phyloP scores from a whole-genome alignment of 1,139 yeast genomes.

The Geotrichum candidum region DNA sequence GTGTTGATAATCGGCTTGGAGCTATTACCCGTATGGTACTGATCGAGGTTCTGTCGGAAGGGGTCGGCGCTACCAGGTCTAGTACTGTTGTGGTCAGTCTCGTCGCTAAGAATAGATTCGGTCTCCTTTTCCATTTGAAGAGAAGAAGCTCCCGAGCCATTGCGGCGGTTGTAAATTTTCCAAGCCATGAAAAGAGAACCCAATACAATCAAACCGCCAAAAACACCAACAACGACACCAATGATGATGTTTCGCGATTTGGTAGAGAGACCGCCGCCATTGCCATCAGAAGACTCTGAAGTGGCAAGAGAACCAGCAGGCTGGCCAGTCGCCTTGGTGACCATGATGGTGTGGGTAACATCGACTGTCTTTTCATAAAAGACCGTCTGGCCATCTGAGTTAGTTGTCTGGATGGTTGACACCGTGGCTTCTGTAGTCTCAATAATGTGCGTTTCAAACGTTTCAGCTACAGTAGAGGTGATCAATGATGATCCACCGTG shows the following conservation, averaged over 20 bases:
- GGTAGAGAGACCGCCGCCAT: conserved; percentile 25
- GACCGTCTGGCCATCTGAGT: conserved; percentile 12
- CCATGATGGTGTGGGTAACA: conserved; percentile 1
- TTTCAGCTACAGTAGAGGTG: not conserved
- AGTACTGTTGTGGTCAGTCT: not conserved
- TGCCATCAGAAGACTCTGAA: conserved; percentile 9
- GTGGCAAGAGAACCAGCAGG: conserved; percentile 23
- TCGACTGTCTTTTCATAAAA: conserved; percentile 15
- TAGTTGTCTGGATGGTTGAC: conserved; percentile 4
- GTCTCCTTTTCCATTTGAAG: not conserved
- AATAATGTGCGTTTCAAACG: conserved; percentile 1
- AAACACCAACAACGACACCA: conserved; percentile 33
- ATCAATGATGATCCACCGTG: conserved; percentile 1
- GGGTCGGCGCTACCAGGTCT: conserved; percentile 23
- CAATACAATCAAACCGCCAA: conserved; percentile 28
- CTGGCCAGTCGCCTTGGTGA: conserved; percentile 8
- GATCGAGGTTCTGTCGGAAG: conserved; percentile 36
- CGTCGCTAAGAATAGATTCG: not conserved
- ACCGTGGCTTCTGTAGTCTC: conserved; percentile 9
- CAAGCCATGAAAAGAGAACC: conserved; percentile 27
- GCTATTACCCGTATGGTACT: conserved; percentile 29
- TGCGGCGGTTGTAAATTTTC: conserved; percentile 23
- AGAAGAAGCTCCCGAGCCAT: not conserved
- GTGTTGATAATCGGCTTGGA: conserved; percentile 25
- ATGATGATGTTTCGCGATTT: conserved; percentile 29